Base-by-base conservation (phyloP, 2,329 filamentous ascomycete species). In the Stachybotrys chartarum region DNA sequence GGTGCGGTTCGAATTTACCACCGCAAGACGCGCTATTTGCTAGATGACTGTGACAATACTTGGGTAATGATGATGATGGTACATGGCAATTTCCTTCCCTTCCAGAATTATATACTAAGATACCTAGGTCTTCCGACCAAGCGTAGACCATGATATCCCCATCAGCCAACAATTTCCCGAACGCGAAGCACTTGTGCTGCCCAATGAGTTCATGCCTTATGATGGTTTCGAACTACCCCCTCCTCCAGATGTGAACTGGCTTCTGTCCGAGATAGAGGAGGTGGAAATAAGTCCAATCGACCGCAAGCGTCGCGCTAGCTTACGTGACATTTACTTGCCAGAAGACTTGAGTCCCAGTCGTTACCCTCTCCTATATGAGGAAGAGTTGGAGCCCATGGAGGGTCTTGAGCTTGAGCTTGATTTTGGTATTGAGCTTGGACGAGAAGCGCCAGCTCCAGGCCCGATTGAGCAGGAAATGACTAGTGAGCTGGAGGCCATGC, bases 21-120 rank as follows among this genome's bases (percentile, higher is more conserved):
- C 73, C 84, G 94, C 68, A 99, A 99, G 76, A 93, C 94, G 67
- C 88, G 92, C 66, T 99, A 99, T 72, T 78, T 99, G 52, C 79
- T 97, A 51, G 94, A 99, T 67, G 94, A 99, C 70, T 99, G 94
- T 75, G 97, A 96, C 66, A 94, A 99, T 74, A 93, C 93, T 46
- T 78, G 97, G 61, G 87, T 96, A 80, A 97, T 97, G 77, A 97
- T 99, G 66, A 97, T 97, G 71, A 95, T 97, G 91, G 93, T 97
- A 75, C 35, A 39, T 47, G 79, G 10, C 14, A 42, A 10, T 42
- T 30, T 14, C n/a, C 5, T 30, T 42, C 39, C 7, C 18, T 12
- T 42, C 6, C 6, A n/a, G 42, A 7, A 50, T 42, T 30, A 16
- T 7, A 47, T 10, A 24, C 24, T 16, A 17, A 14, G 30, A 61